Conservation (phyloP, 164 flowering plant species). For the Sedum album region DNA sequence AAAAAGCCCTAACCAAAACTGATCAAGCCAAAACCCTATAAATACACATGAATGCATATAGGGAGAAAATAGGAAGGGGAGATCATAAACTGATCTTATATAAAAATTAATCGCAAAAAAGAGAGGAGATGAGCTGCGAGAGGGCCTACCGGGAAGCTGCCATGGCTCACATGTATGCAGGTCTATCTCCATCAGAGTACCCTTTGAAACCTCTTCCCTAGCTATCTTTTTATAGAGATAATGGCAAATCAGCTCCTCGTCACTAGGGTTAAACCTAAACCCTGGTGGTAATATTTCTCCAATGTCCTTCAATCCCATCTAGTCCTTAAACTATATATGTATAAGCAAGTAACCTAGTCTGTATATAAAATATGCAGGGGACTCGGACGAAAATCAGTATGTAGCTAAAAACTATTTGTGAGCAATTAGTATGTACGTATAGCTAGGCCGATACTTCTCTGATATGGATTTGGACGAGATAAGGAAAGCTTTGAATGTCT, state of each 20-base stretch:
- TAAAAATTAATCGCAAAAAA: no score
- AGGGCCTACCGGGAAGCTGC: conserved; percentile 71
- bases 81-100: no score
- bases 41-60: no score
- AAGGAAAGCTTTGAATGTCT: neutral
- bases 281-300: conserved; percentile 81
- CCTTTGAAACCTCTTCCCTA: conserved; percentile 40
- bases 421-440: neutral
- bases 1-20: no score
- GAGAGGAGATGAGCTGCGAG: neutral
- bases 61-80: no score
- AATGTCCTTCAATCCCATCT: conserved; percentile 64
- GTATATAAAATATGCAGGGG: neutral
- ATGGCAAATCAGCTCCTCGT: conserved; percentile 78
- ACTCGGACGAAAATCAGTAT: neutral
- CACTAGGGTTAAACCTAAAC: conserved; percentile 75
- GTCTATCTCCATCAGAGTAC: conserved; percentile 68
- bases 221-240: conserved; percentile 64
- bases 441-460: neutral
- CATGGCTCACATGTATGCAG: conserved; percentile 90
- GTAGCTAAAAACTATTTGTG: no score
- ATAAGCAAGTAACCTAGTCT: neutral
- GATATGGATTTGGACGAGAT: neutral
- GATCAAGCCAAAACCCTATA: no score
- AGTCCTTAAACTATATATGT: neutral